Evolutionary conservation across 352 stramenopile species (phyloP).

Genomic region (Pythium phragmitis): DNA sequence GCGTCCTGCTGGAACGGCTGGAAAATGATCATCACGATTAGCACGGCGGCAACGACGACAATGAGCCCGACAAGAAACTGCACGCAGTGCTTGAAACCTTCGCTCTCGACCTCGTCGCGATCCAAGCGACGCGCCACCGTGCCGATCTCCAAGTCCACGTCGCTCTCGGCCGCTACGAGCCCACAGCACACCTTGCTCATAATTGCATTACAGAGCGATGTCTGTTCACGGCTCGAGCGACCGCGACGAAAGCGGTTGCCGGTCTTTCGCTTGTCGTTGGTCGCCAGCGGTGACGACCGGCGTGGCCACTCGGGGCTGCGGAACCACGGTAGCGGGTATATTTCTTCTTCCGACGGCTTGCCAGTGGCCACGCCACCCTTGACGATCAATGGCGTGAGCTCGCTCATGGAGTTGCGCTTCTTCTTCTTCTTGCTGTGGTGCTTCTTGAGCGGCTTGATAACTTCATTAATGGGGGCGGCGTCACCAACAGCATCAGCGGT

Average conservation of each 20-base stretch:
- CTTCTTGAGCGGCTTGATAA: constrained; percentile 15
- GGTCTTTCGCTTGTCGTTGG: constrained; percentile 18
- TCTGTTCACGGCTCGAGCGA: constrained; percentile 12
- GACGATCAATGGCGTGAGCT: constrained; percentile 43
- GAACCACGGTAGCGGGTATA: constrained; percentile 80
- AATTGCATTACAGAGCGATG: constrained; percentile 25
- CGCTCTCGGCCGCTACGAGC: constrained; percentile 24
- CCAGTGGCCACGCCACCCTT: constrained; percentile 19
- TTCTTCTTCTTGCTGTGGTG: constrained; percentile 23
- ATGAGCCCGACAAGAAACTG: constrained; percentile 75
- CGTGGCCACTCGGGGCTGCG: constrained; percentile 60
- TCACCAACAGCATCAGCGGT: background rate
- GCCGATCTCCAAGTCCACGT: constrained; percentile 55
- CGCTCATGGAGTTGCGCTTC: constrained; percentile 26
- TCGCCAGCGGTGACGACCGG: constrained; percentile 21
- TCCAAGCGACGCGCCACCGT: constrained; percentile 16
- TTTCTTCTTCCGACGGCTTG: constrained; percentile 43
- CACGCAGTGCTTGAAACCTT: constrained; percentile 69
- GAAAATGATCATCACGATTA: constrained; percentile 74
- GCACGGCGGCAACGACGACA: constrained; percentile 56
- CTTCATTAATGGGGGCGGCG: background rate
- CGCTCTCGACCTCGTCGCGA: constrained; percentile 31
- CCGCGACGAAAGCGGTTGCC: constrained; percentile 19
- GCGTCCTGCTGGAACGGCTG: constrained; percentile 38
- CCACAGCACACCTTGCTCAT: constrained; percentile 24